These are phyloP conservation scores for Colletotrichum limetticola DNA, from an alignment of 2,329 filamentous ascomycete genomes.

Conservation along the genomic window DNA sequence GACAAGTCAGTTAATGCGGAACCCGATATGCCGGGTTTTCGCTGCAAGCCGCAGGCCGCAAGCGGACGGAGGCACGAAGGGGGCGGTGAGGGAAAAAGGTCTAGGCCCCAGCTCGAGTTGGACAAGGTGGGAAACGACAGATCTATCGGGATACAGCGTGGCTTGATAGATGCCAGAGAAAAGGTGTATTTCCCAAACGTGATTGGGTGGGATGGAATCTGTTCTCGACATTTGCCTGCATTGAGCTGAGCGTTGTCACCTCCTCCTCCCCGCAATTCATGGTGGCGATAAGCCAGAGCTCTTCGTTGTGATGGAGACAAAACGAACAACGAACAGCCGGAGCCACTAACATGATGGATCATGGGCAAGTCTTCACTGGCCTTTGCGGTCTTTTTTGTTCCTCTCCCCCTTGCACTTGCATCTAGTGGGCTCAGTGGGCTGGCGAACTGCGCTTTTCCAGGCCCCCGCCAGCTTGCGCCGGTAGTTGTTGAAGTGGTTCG, in stretches of 20 bases:
- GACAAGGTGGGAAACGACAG: neutral
- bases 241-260: neutral
- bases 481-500: slow-evolving; percentile 19
- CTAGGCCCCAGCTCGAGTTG: neutral
- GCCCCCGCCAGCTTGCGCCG: slow-evolving; percentile 5
- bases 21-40: neutral
- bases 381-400: neutral
- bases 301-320: neutral
- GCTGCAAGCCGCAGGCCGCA: neutral
- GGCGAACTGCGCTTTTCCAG: neutral
- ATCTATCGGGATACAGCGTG: neutral
- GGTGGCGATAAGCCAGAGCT: neutral
- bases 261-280: neutral
- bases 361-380: neutral
- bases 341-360: neutral
- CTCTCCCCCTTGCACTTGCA: neutral
- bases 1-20: neutral
- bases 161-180: neutral
- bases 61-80: neutral
- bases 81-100: neutral
- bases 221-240: neutral
- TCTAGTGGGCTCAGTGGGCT: neutral
- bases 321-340: neutral
- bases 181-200: neutral
- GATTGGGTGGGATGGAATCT: neutral